These are phyloP conservation scores for Thalassia testudinum DNA, from an alignment of 116 monocot species.

Conservation along the genomic window DNA sequence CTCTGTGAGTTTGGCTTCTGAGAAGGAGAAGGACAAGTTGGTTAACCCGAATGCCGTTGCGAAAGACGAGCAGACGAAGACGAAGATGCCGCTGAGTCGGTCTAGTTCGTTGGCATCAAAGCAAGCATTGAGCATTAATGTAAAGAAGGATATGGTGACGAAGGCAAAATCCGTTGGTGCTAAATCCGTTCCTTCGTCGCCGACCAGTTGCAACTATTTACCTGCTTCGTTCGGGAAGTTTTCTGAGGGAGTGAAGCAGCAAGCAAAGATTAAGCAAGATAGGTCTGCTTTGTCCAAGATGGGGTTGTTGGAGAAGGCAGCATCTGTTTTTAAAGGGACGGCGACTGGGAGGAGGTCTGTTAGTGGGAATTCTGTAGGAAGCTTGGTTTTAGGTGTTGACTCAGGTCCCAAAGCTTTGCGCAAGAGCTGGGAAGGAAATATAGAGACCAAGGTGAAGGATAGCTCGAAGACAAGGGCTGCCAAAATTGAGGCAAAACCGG, in stretches of 20 bases:
- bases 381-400: slow-evolving; percentile 20
- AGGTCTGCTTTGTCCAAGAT: slow-evolving; percentile 21
- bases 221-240: slow-evolving; percentile 69
- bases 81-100: slow-evolving; percentile 20
- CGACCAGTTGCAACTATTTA: slow-evolving; percentile 47
- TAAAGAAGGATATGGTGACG: slow-evolving; percentile 16
- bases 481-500: slow-evolving; percentile 31
- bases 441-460: slow-evolving; percentile 27
- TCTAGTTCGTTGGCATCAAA: slow-evolving; percentile 45
- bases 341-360: slow-evolving; percentile 38
- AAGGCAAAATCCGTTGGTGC: slow-evolving; percentile 31
- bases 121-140: slow-evolving; percentile 10
- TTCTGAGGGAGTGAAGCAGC: slow-evolving; percentile 38
- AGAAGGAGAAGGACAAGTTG: slow-evolving; percentile 32
- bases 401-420: slow-evolving; percentile 48
- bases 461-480: slow-evolving; percentile 19
- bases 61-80: slow-evolving; percentile 27
- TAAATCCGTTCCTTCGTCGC: slow-evolving; percentile 49
- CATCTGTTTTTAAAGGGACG: slow-evolving; percentile 39
- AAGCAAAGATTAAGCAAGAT: slow-evolving; percentile 37
- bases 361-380: slow-evolving; percentile 18
- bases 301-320: slow-evolving; percentile 52
- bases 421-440: slow-evolving; percentile 82
- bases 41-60: slow-evolving; percentile 10
- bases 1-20: slow-evolving; percentile 5